These are phyloP conservation scores for Trichoderma atrobrunneum DNA, from an alignment of 2,329 filamentous ascomycete genomes.

Conservation along the genomic window DNA sequence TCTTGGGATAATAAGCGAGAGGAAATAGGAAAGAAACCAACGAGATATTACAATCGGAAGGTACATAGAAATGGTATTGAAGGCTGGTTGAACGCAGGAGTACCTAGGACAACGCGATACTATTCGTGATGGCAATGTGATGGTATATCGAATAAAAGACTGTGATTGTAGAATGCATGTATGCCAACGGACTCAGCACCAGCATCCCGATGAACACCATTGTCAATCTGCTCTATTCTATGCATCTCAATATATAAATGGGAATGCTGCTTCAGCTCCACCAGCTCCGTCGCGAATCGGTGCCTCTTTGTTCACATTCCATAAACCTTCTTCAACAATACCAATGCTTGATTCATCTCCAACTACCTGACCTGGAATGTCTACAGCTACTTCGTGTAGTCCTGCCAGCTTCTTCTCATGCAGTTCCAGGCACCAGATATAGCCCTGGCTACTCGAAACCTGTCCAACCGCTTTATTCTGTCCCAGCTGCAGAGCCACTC, in stretches of 20 bases:
- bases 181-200: background rate
- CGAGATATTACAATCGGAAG: too few relatives aligned
- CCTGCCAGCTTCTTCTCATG: background rate
- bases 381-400: background rate
- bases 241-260: background rate
- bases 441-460: background rate
- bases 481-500: background rate
- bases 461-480: background rate
- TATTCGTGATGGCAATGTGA: background rate
- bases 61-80: too few relatives aligned
- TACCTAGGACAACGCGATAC: background rate
- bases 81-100: too few relatives aligned
- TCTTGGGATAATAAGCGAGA: background rate
- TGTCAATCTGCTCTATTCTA: background rate
- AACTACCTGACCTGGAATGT: background rate
- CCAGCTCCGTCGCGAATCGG: background rate
- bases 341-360: background rate
- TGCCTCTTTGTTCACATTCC: background rate
- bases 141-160: accelerated
- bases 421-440: background rate
- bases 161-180: background rate
- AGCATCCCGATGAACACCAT: background rate
- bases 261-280: background rate
- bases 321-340: background rate
- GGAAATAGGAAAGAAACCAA: background rate